phyloP scores from a whole-genome alignment of 139 green algal species.

The Axilococcus clingmanii region DNA sequence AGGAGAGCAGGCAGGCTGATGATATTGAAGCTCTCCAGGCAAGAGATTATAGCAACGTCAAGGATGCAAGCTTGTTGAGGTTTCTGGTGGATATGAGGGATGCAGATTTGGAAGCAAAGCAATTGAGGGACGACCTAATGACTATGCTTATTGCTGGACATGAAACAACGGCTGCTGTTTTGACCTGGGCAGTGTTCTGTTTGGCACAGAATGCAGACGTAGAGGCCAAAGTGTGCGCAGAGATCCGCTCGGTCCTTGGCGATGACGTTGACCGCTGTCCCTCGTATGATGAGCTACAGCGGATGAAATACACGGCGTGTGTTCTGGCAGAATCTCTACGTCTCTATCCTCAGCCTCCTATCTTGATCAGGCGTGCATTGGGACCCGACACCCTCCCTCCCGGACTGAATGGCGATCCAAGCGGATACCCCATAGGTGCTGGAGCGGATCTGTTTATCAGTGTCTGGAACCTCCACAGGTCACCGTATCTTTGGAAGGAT shows the following conservation, averaged over 20 bases:
- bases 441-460: conserved; percentile 97
- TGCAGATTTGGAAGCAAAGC: conserved; percentile 74
- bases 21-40: conserved; percentile 72
- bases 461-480: conserved; percentile 96
- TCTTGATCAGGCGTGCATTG: conserved; percentile 75
- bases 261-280: no score
- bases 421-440: conserved; percentile 80
- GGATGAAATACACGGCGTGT: not conserved
- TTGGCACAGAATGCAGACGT: conserved; percentile 50
- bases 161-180: conserved; percentile 92
- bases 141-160: conserved; percentile 85
- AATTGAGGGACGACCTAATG: conserved; percentile 98
- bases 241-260: conserved; percentile 68
- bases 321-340: conserved; percentile 78
- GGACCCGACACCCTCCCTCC: conserved; percentile 67
- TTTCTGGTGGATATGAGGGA: conserved; percentile 97
- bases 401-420: conserved; percentile 38
- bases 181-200: conserved; percentile 77
- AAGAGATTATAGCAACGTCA: conserved; percentile 80
- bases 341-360: conserved; percentile 92
- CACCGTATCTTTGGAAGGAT: conserved; percentile 88
- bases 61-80: conserved; percentile 85
- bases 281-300: no score
- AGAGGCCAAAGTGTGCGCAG: conserved; percentile 49
- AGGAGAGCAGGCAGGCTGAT: conserved; percentile 42